Base-by-base conservation (phyloP, 2,329 filamentous ascomycete species). In the Colletotrichum chrysophilum region DNA sequence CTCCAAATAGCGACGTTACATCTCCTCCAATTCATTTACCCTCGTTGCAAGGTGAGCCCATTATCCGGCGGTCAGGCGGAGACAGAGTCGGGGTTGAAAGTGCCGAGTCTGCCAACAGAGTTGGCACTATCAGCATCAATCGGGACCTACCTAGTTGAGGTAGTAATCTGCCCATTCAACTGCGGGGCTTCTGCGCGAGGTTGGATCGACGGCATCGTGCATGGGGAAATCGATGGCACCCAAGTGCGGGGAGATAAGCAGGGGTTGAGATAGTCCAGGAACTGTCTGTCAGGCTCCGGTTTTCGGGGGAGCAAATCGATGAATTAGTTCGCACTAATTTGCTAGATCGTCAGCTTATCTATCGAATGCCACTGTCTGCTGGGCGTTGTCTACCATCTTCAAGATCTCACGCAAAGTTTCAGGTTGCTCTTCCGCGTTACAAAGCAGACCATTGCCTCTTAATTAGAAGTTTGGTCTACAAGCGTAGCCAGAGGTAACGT, bases 221-320 rank as follows among this genome's bases (percentile, higher is more conserved):
- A 58, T 36, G 48, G 30, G 48, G 10, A 14, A 55, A 66, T 55
- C 24, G 62, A 36, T 34, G 30, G 52, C n/a, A 13, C 52, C 24
- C 34, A 58, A 12, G 18, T 66, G 36, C 67, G 24, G 61, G 72
- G 73, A 75, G 73, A 75, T 75, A 75, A 73, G 73, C 73, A 67
- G 71, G 73, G 73, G 70, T 75, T 3, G 28, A 24, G 56, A 72
- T 58, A 56, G 26, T 38, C 18, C 68, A 55, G n/a, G 38, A 7
- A n/a, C 61, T 32, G 12, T 56, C 21, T 24, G 14, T 32, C 14
- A 10, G 2, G 36, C 69, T 62, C 72, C 70, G 7, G 60, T 70
- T n/a, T 67, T 66, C 61, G 72, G 55, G 55, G 69, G 10, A 60
- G 14, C 58, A 2, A 8, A 12, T 71, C 10, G 14, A 32, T 24